phyloP scores from a whole-genome alignment of 2,329 filamentous ascomycete species.

The Penicillium brevicompactum region DNA sequence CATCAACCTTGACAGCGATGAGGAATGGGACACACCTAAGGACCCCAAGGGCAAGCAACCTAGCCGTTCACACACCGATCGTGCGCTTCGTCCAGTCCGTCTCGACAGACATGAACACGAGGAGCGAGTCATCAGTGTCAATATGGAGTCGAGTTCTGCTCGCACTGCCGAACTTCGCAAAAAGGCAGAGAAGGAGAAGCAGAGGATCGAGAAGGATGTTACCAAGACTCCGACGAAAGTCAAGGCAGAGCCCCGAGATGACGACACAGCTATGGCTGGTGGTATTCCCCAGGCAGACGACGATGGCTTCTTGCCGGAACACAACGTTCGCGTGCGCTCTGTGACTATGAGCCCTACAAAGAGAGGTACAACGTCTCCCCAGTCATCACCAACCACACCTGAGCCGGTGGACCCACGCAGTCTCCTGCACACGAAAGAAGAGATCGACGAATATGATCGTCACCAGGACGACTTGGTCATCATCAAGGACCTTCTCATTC shows the following conservation, averaged over 20 bases:
- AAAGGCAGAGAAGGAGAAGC: constrained; percentile 36
- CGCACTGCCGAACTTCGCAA: constrained; percentile 46
- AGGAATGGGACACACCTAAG: constrained; percentile 37
- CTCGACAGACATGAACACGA: constrained; percentile 58
- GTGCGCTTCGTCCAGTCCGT: constrained; percentile 55
- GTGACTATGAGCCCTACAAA: constrained; percentile 11
- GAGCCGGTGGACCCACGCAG: constrained; percentile 26
- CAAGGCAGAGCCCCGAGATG: constrained; percentile 59
- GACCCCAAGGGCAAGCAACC: constrained; percentile 38
- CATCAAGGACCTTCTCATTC: constrained; percentile 40
- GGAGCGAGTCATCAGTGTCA: constrained; percentile 56
- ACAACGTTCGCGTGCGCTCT: constrained; percentile 37
- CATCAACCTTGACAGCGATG: constrained; percentile 59
- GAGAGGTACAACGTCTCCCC: constrained; percentile 22
- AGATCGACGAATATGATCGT: constrained; percentile 46
- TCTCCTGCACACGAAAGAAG: constrained; percentile 43
- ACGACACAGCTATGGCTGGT: constrained; percentile 42
- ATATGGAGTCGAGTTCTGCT: constrained; percentile 54
- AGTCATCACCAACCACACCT: constrained; percentile 23
- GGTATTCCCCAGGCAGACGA: constrained; percentile 34
- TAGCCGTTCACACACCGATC: constrained; percentile 23
- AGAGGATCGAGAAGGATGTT: constrained; percentile 35
- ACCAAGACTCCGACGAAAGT: constrained; percentile 35
- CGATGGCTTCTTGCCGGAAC: constrained; percentile 37
- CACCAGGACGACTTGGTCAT: constrained; percentile 42